Evolutionary conservation across 768 basidiomycete species (phyloP), one percentile per base, ranked within the genome.

Genomic region (Boletus insuetus): DNA sequence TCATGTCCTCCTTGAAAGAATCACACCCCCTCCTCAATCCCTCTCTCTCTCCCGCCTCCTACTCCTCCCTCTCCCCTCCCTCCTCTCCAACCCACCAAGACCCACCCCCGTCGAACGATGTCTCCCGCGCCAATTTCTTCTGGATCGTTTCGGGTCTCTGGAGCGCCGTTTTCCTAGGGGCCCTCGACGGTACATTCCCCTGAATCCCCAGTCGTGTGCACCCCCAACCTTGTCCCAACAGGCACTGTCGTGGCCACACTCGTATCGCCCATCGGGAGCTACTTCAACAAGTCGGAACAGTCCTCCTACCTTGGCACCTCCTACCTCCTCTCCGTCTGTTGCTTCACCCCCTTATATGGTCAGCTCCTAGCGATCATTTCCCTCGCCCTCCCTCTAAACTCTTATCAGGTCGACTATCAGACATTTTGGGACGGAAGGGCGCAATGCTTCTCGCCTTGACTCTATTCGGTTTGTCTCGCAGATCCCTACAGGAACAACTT

Each of bases 301-400:
- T 81, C 91, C 14, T 89, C 89, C 1, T 94, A 95, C 71, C 85
- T 97, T 55, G 94, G 91, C 32, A 93, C 92, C 13, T 82, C 91
- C 13, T 94, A 94, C 74, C 75, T 95, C 59, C 77, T 94, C 43
- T 91, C 89, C 50, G 83, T 94, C 39, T 94, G 92, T 65, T 94
- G 90, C 73, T 94, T 94, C 70, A 93, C 93, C 20, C 94, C 92
- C 55, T 73, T 93, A 59, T 92, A 92, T 77, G 91, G 91, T 85
- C 58, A 62, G 79, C 70, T 14, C 46, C 44, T 46, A 26, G 9
- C 47, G 51, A 60, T 66, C 42, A 29, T 32, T 17, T 37, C 20
- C 13, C 34, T 41, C 46, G 4, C 50, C 48, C 47, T 24, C 37
- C 34, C 46, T 51, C 62, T 63, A 54, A 65, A 59, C 59, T 51